phyloP scores from a whole-genome alignment of 129 eudicot genomes.

The Smallanthus sonchifolius region DNA sequence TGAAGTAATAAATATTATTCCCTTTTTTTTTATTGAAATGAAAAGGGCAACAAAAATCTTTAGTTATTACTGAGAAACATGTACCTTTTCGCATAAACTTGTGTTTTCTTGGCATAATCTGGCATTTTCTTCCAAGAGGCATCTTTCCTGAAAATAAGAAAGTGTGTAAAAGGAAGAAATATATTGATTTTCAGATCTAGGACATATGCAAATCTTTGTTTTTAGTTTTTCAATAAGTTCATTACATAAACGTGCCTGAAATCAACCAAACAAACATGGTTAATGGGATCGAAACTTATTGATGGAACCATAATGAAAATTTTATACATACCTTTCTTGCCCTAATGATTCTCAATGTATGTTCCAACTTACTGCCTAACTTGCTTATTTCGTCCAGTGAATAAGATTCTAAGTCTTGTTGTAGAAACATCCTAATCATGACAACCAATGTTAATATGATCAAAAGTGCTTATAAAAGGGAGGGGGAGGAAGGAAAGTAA shows the following conservation, averaged over 20 bases:
- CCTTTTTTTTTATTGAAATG: no score
- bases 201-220: conserved; percentile 40
- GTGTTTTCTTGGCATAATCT: conserved; percentile 22
- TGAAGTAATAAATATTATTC: neutral
- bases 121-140: conserved; percentile 49
- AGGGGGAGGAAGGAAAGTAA: no score
- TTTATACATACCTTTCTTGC: conserved; percentile 37
- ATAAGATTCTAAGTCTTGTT: conserved; percentile 45
- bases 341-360: no score
- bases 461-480: no score
- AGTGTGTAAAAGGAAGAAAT: neutral
- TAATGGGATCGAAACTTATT: neutral
- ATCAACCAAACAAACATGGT: conserved; percentile 8
- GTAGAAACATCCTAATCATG: conserved; percentile 45
- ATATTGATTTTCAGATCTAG: conserved; percentile 5
- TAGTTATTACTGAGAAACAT: neutral
- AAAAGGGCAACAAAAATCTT: no score
- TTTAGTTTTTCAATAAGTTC: conserved; percentile 42
- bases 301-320: neutral
- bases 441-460: neutral
- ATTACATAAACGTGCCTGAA: conserved; percentile 45
- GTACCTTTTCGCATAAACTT: conserved; percentile 30
- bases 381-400: conserved; percentile 45
- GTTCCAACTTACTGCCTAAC: conserved; percentile 41
- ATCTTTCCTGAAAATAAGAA: conserved; percentile 35